phyloP scores from a whole-genome alignment of 176 grass and related monocot species.

The Eremochloa ophiuroides region DNA sequence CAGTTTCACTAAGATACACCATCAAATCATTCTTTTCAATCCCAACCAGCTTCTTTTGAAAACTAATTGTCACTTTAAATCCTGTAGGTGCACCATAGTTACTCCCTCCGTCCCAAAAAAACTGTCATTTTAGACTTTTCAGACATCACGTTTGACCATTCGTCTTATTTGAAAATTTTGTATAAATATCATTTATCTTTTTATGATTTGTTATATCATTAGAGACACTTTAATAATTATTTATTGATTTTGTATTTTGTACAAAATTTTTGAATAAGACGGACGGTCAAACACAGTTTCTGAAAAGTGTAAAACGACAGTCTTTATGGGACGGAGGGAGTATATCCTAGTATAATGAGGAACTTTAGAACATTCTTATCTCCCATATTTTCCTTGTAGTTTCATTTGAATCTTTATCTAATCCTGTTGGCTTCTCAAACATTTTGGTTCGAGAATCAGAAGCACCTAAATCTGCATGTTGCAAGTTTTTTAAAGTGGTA shows the following conservation, averaged over 20 bases:
- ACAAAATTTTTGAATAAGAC: too few species aligned
- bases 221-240: too few species aligned
- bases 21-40: neutral
- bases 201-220: too few species aligned
- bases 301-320: too few species aligned
- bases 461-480: slow-evolving; percentile 7
- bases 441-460: neutral
- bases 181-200: too few species aligned
- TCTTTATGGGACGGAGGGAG: too few species aligned
- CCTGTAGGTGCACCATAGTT: neutral
- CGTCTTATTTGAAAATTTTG: too few species aligned
- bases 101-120: too few species aligned
- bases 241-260: too few species aligned
- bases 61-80: neutral
- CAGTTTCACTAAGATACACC: neutral
- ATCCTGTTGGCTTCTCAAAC: neutral
- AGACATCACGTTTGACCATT: too few species aligned
- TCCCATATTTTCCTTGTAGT: neutral
- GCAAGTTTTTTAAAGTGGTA: neutral
- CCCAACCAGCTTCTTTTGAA: neutral
- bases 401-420: neutral
- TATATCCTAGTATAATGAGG: neutral
- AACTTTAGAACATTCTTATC: neutral
- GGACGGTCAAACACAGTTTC: too few species aligned
- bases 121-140: too few species aligned